Evolutionary conservation across 2,329 filamentous ascomycete species (phyloP).

Genomic region (Emericellopsis cladophorae): DNA sequence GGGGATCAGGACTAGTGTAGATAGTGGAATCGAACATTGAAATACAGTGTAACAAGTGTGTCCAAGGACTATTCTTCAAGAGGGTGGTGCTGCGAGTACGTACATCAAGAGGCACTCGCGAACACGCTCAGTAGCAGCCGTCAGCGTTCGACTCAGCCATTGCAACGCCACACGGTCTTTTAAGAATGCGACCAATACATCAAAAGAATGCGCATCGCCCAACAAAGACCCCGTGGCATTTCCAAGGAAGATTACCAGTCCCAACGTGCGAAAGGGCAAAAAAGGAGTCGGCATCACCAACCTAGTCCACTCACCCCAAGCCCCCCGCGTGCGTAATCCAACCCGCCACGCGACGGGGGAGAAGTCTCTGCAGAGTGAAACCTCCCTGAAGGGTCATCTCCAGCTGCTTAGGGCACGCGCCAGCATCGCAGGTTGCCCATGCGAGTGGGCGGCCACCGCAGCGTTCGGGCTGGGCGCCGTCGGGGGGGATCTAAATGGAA

Average conservation of each 20-base stretch:
- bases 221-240: not conserved
- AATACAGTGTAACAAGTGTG: not conserved
- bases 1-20: not conserved
- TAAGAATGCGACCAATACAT: no score
- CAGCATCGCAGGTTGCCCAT: conserved; percentile 55
- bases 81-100: no score
- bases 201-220: no score
- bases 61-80: no score
- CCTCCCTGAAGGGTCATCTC: conserved; percentile 59
- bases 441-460: conserved; percentile 53
- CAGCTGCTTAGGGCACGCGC: conserved; percentile 50
- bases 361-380: conserved; percentile 59
- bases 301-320: conserved; percentile 37
- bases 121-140: not conserved
- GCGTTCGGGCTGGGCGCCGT: conserved; percentile 57
- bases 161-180: no score
- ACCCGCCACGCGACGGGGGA: conserved; percentile 58
- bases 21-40: not conserved
- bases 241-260: not conserved
- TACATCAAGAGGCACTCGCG: not conserved
- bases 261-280: conserved; percentile 8
- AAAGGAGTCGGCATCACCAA: conserved; percentile 37
- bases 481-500: conserved; percentile 41
- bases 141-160: not conserved
- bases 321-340: conserved; percentile 54